These are phyloP conservation scores for Barnettozyma californica DNA, from an alignment of 805 yeast species.

Conservation along the genomic window DNA sequence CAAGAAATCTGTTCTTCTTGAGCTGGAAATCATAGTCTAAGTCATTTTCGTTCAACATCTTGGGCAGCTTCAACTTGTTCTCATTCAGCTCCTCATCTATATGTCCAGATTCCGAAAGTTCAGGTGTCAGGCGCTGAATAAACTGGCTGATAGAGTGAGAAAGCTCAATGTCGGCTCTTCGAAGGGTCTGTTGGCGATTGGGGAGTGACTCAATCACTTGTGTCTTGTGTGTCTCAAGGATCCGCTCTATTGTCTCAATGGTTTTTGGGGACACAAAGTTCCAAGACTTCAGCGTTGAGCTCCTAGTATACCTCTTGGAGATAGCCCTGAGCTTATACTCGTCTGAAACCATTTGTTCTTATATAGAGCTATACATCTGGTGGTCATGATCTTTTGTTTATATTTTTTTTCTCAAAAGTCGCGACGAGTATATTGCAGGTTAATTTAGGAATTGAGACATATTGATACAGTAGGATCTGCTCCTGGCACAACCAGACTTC, in stretches of 20 bases:
- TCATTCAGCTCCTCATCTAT: background rate
- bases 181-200: background rate
- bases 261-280: slow-evolving; percentile 10
- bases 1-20: slow-evolving; percentile 14
- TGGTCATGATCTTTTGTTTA: background rate
- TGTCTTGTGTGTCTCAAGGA: slow-evolving; percentile 16
- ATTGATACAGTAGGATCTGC: too few species aligned
- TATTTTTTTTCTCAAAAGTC: background rate
- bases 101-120: background rate
- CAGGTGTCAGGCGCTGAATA: slow-evolving; percentile 4
- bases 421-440: too few species aligned
- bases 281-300: slow-evolving; percentile 14
- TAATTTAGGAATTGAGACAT: too few species aligned
- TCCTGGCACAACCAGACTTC: too few species aligned
- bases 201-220: slow-evolving; percentile 12
- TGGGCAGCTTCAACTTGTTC: slow-evolving; percentile 14
- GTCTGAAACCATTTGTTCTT: slow-evolving; percentile 4
- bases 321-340: slow-evolving; percentile 13
- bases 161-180: slow-evolving; percentile 6
- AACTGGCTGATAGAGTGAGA: slow-evolving; percentile 11
- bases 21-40: slow-evolving; percentile 19
- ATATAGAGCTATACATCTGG: background rate
- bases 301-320: slow-evolving; percentile 15
- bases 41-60: slow-evolving; percentile 10
- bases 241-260: slow-evolving; percentile 6